These are phyloP conservation scores for Rhizoclosmatium globosum DNA, from an alignment of 192 early-diverging fungal species.

Conservation along the genomic window DNA sequence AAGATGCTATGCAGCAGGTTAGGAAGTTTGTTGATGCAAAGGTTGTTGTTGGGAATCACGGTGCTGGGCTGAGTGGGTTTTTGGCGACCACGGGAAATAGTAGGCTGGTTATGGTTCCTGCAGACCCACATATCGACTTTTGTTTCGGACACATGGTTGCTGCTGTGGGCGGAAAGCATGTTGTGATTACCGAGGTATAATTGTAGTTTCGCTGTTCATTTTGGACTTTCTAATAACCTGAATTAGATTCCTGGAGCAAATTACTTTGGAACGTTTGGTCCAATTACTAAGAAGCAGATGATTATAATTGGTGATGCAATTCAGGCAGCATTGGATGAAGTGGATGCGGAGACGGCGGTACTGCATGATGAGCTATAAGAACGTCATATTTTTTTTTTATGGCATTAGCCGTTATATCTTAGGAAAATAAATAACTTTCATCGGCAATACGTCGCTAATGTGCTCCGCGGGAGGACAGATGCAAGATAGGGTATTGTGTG, in stretches of 20 bases:
- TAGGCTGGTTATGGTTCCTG: conserved; percentile 29
- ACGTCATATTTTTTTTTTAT: not conserved
- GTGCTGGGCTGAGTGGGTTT: conserved; percentile 25
- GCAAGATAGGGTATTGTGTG: too few relatives aligned
- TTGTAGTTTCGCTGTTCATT: too few relatives aligned
- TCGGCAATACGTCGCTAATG: too few relatives aligned
- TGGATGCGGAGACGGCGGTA: not conserved
- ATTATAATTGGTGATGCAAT: conserved; percentile 11
- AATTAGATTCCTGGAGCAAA: conserved; percentile 17
- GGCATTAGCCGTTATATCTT: too few relatives aligned
- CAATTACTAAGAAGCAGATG: conserved; percentile 1
- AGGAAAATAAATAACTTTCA: too few relatives aligned
- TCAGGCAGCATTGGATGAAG: not conserved
- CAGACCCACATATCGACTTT: conserved; percentile 32
- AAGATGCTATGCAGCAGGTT: conserved; percentile 7
- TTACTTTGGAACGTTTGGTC: conserved; percentile 12
- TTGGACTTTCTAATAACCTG: too few relatives aligned
- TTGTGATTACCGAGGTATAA: not conserved
- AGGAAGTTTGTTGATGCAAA: conserved; percentile 18
- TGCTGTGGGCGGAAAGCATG: conserved; percentile 23
- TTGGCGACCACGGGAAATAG: not conserved
- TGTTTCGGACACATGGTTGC: conserved; percentile 31
- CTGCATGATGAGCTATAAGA: not conserved
- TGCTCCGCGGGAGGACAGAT: too few relatives aligned
- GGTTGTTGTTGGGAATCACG: conserved; percentile 28